phyloP scores from a whole-genome alignment of 2,329 filamentous ascomycete genomes.

The Pseudocercospora macadamiae region DNA sequence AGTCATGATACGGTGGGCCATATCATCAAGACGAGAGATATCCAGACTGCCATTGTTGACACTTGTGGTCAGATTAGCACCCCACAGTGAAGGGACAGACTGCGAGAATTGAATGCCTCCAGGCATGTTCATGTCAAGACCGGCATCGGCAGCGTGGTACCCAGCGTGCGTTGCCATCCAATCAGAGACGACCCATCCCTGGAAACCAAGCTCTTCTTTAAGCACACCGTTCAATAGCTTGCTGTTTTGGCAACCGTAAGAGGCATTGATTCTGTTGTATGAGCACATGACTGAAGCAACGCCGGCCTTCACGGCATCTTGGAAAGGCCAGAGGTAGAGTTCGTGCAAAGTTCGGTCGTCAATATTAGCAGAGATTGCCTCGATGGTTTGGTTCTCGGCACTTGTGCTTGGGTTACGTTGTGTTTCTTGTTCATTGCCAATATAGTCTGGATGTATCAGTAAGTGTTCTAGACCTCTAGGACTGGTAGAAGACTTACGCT shows the following conservation, averaged over 20 bases:
- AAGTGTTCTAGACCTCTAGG: no score
- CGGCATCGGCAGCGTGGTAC: constrained; percentile 32
- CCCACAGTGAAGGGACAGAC: constrained; percentile 67
- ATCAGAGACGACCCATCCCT: constrained; percentile 55
- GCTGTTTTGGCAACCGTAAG: constrained; percentile 68
- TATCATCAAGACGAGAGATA: constrained; percentile 37
- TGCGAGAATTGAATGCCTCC: constrained; percentile 72
- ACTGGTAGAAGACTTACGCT: no score
- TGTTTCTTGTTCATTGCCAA: constrained; percentile 61
- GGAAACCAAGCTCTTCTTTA: constrained; percentile 61
- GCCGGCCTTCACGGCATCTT: constrained; percentile 75
- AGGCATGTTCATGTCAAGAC: constrained; percentile 40
- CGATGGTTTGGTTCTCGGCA: constrained; percentile 39
- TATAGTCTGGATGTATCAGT: no score
- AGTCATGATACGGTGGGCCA: constrained; percentile 38
- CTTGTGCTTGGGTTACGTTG: constrained; percentile 40
- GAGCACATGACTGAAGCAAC: constrained; percentile 80
- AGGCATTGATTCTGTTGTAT: constrained; percentile 72
- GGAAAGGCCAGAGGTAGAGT: constrained; percentile 86
- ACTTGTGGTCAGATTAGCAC: constrained; percentile 35
- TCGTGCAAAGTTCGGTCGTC: constrained; percentile 76
- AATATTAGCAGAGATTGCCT: constrained; percentile 68
- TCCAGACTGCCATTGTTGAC: constrained; percentile 39
- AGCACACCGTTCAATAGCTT: constrained; percentile 63
- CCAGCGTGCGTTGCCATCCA: constrained; percentile 43